Base-by-base conservation (phyloP, 2,329 filamentous ascomycete genomes). In the Monilinia vaccinii-corymbosi region DNA sequence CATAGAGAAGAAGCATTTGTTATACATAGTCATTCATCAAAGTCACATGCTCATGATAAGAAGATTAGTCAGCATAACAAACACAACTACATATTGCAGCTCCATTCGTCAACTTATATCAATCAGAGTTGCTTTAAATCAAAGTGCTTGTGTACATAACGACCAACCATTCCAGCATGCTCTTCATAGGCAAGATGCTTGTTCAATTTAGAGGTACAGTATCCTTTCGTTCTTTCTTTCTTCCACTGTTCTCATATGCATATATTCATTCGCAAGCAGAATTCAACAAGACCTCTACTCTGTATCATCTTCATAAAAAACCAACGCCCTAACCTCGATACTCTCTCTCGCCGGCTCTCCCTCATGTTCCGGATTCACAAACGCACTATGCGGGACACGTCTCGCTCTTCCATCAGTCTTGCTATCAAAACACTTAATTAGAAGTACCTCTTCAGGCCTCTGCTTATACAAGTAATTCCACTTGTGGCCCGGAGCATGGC, bases 351-450 rank as follows among this genome's bases (percentile, higher is more conserved):
- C 71, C 52, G 73, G 69, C 55, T 74, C 70, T 14, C 70, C 62
- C 18, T 75, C 72, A 11, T 76, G 75, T n/a, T 74, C 76, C 1
- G 75, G 72, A 68, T 82, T 76, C 21, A 71, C 71, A 73, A 85
- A 84, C 2, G 81, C 79, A 7, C 76, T 76, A 65, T 84, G 81
- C n/a, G 81, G 80, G 36, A 81, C 76, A 4, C 80, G 69, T 11
- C 80, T 74, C 7, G 80, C 79, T 31, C 78, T 70, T 0, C 79
- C 80, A 68, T 83, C 80, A 28, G 73, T 73, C 74, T 82, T 80
- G 31, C 75, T 80, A 69, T 86, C 83, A 67, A 80, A 85, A 66
- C 81, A 84, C 70, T 85, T 86, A 71, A 86, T 82, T 47, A 86
- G 66, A 3, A 81, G 74, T 4, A 81, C 78, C 72, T 86, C 76